Evolutionary conservation across 2,329 filamentous ascomycete species (phyloP).

Genomic region (Colletotrichum caudatum): DNA sequence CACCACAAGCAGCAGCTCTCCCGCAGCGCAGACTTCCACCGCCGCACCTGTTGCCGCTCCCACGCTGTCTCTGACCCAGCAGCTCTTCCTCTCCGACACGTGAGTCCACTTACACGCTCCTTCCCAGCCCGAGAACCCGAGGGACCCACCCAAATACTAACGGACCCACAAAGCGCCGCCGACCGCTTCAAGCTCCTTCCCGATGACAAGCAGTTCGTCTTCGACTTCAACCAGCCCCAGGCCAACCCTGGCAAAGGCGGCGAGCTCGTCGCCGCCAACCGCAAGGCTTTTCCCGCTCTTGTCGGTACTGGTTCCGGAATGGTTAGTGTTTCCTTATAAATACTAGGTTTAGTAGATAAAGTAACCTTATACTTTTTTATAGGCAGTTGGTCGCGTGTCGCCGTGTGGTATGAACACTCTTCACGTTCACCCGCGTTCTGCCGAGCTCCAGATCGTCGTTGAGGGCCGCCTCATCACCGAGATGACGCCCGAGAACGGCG

Average conservation of each 20-base stretch:
- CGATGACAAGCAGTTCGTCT: conserved; percentile 60
- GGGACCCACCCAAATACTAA: conserved; percentile 38
- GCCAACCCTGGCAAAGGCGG: conserved; percentile 56
- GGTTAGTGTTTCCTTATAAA: conserved; percentile 46
- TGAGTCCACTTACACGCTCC: conserved; percentile 46
- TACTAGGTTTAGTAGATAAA: too few species aligned
- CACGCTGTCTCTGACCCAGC: conserved; percentile 47
- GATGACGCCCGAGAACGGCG: conserved; percentile 66
- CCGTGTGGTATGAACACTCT: conserved; percentile 69
- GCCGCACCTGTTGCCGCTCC: conserved; percentile 37
- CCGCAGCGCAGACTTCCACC: conserved; percentile 31
- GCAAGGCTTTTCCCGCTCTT: conserved; percentile 68
- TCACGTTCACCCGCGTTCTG: conserved; percentile 66
- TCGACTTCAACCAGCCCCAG: conserved; percentile 58
- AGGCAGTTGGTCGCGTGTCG: conserved; percentile 59
- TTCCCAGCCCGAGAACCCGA: not conserved
- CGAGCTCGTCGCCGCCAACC: conserved; percentile 64
- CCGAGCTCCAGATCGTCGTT: conserved; percentile 65
- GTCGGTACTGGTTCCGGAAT: conserved; percentile 63
- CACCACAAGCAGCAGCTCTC: not conserved
- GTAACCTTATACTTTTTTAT: too few species aligned
- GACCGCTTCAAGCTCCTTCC: conserved; percentile 59
- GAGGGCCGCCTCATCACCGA: conserved; percentile 62
- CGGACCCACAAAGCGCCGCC: conserved; percentile 50
- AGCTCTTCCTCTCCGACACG: conserved; percentile 56